A percentile compares a stretch with the other conserved stretches of the same genome.
These are phyloP conservation scores for Cordyceps cicadae DNA, from an alignment of 2,329 filamentous ascomycete genomes.

Conservation along the genomic window DNA sequence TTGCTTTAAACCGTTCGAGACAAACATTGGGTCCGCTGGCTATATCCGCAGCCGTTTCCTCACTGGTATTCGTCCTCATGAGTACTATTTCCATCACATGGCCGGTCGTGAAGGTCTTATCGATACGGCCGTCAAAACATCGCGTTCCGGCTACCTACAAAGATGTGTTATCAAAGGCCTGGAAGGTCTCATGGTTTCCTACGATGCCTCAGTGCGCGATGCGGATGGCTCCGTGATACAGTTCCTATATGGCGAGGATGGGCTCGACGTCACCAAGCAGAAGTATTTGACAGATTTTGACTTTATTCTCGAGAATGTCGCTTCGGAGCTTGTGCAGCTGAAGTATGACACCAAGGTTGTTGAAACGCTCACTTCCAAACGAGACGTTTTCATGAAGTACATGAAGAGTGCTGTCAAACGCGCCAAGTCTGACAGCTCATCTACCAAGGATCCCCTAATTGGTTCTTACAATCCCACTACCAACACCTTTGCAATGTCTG, in stretches of 20 bases:
- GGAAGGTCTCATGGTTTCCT: conserved; percentile 86
- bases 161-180: conserved; percentile 97
- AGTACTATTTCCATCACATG: conserved; percentile 99
- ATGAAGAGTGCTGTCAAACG: conserved; percentile 77
- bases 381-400: conserved; percentile 59
- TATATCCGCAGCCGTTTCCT: conserved; percentile 96
- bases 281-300: conserved; percentile 85
- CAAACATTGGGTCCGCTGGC: conserved; percentile 78
- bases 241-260: conserved; percentile 95
- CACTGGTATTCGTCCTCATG: conserved; percentile 92
- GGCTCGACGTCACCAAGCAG: conserved; percentile 87
- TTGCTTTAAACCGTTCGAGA: conserved; percentile 89
- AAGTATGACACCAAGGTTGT: conserved; percentile 50
- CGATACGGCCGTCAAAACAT: conserved; percentile 97
- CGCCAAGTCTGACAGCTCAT: conserved; percentile 46
- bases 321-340: conserved; percentile 70
- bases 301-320: conserved; percentile 80
- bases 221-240: conserved; percentile 89
- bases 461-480: conserved; percentile 66
- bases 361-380: conserved; percentile 40
- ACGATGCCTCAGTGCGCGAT: conserved; percentile 90
- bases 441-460: conserved; percentile 66
- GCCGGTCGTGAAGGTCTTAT: conserved; percentile 96
- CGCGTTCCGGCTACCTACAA: conserved; percentile 91
- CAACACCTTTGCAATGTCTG: conserved; percentile 78